A percentile compares a stretch with the other conserved stretches of the same genome.
These are phyloP conservation scores for Dictyostelium purpureum DNA, from an alignment of 78 protist species.

Conservation along the genomic window DNA sequence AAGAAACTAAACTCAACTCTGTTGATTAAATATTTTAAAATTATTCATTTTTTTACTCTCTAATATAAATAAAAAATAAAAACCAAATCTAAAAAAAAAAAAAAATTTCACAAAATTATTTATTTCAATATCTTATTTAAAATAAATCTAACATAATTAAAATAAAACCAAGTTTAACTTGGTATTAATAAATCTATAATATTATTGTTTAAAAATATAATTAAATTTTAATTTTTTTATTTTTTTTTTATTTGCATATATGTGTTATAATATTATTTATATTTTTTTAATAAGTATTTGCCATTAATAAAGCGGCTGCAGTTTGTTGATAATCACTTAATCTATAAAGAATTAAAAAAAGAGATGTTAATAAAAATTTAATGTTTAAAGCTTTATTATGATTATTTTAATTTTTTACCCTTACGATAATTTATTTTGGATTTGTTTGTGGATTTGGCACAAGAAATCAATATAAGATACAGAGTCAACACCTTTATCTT, in stretches of 20 bases:
- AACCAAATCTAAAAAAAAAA: too few relatives aligned
- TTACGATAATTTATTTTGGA: conserved; percentile 83
- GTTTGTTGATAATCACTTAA: conserved; percentile 9
- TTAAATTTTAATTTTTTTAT: not conserved
- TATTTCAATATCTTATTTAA: not conserved
- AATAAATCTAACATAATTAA: not conserved
- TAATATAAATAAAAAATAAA: too few relatives aligned
- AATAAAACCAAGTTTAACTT: not conserved
- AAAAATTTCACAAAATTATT: not conserved
- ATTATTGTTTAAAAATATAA: too few relatives aligned
- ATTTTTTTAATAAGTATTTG: not conserved
- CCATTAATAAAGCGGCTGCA: conserved; percentile 34
- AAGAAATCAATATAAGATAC: conserved; percentile 75
- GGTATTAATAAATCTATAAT: not conserved
- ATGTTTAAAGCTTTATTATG: not conserved
- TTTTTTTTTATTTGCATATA: not conserved
- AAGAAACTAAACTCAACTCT: conserved; percentile 65
- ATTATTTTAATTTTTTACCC: not conserved
- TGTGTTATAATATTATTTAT: not conserved
- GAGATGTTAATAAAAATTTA: not conserved
- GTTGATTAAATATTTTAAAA: conserved; percentile 53
- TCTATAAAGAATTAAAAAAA: not conserved
- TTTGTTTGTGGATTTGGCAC: conserved; percentile 74
- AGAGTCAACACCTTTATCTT: conserved; percentile 77
- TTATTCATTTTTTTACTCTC: too few relatives aligned